These are phyloP conservation scores for Calamus simplicifolius DNA, from an alignment of 176 grass and related monocot genomes.

Conservation along the genomic window DNA sequence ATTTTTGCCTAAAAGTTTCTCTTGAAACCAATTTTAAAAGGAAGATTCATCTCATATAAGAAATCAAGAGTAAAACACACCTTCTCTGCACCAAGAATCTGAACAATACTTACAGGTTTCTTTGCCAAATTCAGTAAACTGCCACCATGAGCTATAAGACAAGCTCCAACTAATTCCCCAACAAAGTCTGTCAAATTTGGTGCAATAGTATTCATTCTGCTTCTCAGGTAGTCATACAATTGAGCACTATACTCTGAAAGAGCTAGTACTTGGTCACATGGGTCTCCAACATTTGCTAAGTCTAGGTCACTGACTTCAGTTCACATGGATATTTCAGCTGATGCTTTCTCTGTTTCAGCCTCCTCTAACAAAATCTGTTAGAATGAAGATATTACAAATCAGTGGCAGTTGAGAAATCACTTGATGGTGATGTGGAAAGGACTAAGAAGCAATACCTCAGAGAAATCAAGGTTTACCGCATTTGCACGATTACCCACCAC, in stretches of 20 bases:
- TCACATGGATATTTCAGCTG: conserved; percentile 80
- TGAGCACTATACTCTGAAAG: conserved; percentile 91
- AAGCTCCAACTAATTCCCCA: conserved; percentile 81
- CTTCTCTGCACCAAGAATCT: conserved; percentile 96
- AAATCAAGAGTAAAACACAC: conserved; percentile 18
- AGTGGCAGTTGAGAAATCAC: too few species aligned
- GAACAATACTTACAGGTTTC: conserved; percentile 84
- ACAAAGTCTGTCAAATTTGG: conserved; percentile 90
- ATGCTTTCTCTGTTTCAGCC: conserved; percentile 66
- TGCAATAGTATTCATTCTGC: conserved; percentile 85
- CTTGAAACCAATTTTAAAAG: too few species aligned
- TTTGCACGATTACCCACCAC: conserved; percentile 55
- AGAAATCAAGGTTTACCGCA: conserved; percentile 72
- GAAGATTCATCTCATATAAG: too few species aligned
- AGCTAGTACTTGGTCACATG: conserved; percentile 82
- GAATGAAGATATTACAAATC: conserved; percentile 3
- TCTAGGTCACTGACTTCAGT: conserved; percentile 90
- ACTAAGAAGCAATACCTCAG: conserved; percentile 39
- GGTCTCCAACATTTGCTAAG: conserved; percentile 63
- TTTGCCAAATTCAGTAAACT: conserved; percentile 90
- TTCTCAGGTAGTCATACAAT: conserved; percentile 70
- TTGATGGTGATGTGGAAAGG: too few species aligned
- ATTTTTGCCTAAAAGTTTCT: too few species aligned
- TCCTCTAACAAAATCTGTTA: conserved; percentile 72
- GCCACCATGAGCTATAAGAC: conserved; percentile 86